Percentiles rank a stretch among this genome's conserved stretches.
These are phyloP conservation scores for Penicillium sp. DNA, from an alignment of 2,329 filamentous ascomycete genomes.

Conservation along the genomic window DNA sequence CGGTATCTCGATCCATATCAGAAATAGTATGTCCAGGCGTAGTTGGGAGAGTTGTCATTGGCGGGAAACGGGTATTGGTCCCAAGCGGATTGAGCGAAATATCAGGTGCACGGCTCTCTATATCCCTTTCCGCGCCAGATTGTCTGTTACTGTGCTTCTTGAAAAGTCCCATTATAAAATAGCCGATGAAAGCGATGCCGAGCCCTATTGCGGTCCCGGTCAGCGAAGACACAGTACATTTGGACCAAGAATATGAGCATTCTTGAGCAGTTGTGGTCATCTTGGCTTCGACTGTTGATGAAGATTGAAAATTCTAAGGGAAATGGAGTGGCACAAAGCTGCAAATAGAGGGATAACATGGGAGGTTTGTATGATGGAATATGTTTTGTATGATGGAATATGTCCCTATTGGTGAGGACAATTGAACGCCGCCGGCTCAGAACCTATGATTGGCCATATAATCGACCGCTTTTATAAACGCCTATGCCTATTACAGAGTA, in stretches of 20 bases:
- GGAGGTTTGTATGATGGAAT: not conserved
- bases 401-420: too few species aligned
- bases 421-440: not conserved
- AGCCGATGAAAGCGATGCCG: not conserved
- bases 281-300: not conserved
- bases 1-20: not conserved
- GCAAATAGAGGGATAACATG: not conserved
- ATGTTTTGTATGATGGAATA: not conserved
- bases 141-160: not conserved
- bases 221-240: not conserved
- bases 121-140: not conserved
- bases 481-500: not conserved
- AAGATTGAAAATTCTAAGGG: not conserved
- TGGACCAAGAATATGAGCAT: slow-evolving; percentile 1
- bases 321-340: not conserved
- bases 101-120: not conserved
- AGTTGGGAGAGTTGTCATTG: not conserved
- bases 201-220: not conserved
- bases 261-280: not conserved
- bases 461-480: not conserved
- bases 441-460: not conserved
- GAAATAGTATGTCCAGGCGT: not conserved
- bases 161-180: not conserved
- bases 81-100: not conserved
- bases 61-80: not conserved